A percentile compares a stretch with the other conserved stretches of the same genome.
Evolutionary conservation across 305 asterid genomes (phyloP).

Genomic region (Rubia balearica): DNA sequence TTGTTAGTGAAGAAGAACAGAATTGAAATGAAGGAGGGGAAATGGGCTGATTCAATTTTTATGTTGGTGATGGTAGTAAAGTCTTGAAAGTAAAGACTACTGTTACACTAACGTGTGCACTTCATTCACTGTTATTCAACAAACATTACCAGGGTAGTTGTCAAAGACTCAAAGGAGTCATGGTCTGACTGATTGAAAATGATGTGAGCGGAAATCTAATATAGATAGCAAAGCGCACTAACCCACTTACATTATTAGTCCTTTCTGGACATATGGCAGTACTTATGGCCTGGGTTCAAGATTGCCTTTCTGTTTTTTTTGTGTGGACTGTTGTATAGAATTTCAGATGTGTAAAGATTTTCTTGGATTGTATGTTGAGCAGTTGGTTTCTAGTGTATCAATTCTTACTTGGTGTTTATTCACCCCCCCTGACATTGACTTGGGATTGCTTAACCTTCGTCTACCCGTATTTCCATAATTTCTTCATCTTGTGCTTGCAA

Average conservation of each 20-base stretch:
- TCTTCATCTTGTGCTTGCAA: not conserved
- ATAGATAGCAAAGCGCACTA: not conserved
- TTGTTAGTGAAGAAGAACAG: not conserved
- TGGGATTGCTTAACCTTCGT: not conserved
- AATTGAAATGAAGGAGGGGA: not conserved
- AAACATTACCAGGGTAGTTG: not conserved
- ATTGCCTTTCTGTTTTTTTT: not conserved
- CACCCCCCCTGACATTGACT: not conserved
- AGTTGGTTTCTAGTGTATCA: not conserved
- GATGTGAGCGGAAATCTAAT: not conserved
- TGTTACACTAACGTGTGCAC: not conserved
- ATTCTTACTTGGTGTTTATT: not conserved
- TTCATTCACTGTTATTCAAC: not conserved
- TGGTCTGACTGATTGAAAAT: not conserved
- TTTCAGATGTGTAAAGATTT: not conserved
- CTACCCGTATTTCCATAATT: not conserved
- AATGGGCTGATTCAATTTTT: not conserved
- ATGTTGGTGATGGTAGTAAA: not conserved
- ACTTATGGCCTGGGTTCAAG: not conserved
- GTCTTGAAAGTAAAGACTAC: not conserved
- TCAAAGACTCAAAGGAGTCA: not conserved
- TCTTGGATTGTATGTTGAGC: not conserved
- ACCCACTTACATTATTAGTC: no score
- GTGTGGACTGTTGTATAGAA: not conserved
- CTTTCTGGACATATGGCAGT: not conserved